Conservation (phyloP, 768 basidiomycete genomes). For the Filobasidium wieringae region DNA sequence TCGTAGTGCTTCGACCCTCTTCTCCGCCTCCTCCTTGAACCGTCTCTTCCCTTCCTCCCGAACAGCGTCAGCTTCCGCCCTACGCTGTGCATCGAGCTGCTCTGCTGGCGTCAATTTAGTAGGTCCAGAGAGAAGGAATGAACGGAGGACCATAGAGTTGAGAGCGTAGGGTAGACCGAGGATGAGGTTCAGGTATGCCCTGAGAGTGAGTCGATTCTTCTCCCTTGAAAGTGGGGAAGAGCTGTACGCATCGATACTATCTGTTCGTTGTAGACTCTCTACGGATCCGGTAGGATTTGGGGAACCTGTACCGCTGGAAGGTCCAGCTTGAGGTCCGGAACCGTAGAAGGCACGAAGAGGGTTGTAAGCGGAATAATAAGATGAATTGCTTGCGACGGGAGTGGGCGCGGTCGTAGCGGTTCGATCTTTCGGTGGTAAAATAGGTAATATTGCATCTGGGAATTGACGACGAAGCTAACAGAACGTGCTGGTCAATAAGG, state of each 20-base stretch:
- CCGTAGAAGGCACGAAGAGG: slow-evolving; percentile 32
- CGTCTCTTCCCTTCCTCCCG: slow-evolving; percentile 75
- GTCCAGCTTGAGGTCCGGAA: slow-evolving; percentile 11
- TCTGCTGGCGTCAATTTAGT: slow-evolving; percentile 60
- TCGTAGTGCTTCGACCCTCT: slow-evolving; percentile 71
- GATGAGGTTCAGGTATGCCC: slow-evolving; percentile 78
- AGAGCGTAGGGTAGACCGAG: slow-evolving; percentile 61
- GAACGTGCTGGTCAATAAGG: neutral
- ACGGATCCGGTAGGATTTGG: slow-evolving; percentile 8
- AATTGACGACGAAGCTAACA: slow-evolving; percentile 70
- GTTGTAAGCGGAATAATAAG: slow-evolving; percentile 31
- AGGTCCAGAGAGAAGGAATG: slow-evolving; percentile 70
- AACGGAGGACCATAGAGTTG: slow-evolving; percentile 70
- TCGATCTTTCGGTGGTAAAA: slow-evolving; percentile 77
- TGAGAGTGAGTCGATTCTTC: slow-evolving; percentile 86
- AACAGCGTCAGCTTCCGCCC: slow-evolving; percentile 79
- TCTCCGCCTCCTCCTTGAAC: slow-evolving; percentile 77
- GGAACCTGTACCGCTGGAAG: slow-evolving; percentile 1
- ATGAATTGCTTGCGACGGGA: slow-evolving; percentile 14
- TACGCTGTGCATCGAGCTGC: slow-evolving; percentile 57
- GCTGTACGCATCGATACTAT: slow-evolving; percentile 11
- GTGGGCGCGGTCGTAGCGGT: slow-evolving; percentile 51
- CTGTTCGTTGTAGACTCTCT: neutral
- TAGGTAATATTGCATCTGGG: slow-evolving; percentile 64
- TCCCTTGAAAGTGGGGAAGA: slow-evolving; percentile 60